phyloP scores from a whole-genome alignment of 345 rosid genomes.

The Brassica incana region DNA sequence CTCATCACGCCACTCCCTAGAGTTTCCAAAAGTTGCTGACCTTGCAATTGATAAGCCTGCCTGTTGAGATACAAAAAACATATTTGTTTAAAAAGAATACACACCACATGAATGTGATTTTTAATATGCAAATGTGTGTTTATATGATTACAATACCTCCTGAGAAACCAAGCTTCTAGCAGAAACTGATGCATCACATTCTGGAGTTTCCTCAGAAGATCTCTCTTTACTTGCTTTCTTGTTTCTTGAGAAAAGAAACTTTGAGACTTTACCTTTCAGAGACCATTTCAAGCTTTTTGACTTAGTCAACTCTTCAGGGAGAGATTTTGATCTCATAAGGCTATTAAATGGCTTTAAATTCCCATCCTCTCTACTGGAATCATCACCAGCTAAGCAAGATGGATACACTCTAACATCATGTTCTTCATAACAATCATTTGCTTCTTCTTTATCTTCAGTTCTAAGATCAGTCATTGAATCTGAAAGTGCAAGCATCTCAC shows the following conservation, averaged over 20 bases:
- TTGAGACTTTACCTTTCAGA: slow-evolving; percentile 58
- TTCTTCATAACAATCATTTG: slow-evolving; percentile 45
- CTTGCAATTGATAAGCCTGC: slow-evolving; percentile 34
- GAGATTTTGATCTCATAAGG: slow-evolving; percentile 73
- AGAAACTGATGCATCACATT: slow-evolving; percentile 16
- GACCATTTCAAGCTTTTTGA: slow-evolving; percentile 56
- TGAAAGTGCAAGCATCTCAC: slow-evolving; percentile 94
- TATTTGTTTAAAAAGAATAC: neutral
- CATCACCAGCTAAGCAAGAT: too few relatives aligned
- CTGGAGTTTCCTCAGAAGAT: slow-evolving; percentile 25
- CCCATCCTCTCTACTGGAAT: slow-evolving; percentile 48
- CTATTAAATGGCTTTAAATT: slow-evolving; percentile 46
- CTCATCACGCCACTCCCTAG: slow-evolving; percentile 54
- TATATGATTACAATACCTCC: slow-evolving; percentile 23
- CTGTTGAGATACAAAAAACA: slow-evolving; percentile 34
- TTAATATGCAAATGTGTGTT: slow-evolving; percentile 6
- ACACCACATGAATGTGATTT: neutral
- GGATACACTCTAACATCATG: slow-evolving; percentile 18
- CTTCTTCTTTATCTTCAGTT: slow-evolving; percentile 31
- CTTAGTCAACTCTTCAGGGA: slow-evolving; percentile 48
- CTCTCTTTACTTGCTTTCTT: slow-evolving; percentile 50
- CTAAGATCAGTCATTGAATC: slow-evolving; percentile 50
- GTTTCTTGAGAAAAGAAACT: slow-evolving; percentile 58
- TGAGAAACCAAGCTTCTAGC: slow-evolving; percentile 24
- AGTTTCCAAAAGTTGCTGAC: slow-evolving; percentile 32